phyloP scores from a whole-genome alignment of 306 rosid genomes.

The Datisca glomerata region DNA sequence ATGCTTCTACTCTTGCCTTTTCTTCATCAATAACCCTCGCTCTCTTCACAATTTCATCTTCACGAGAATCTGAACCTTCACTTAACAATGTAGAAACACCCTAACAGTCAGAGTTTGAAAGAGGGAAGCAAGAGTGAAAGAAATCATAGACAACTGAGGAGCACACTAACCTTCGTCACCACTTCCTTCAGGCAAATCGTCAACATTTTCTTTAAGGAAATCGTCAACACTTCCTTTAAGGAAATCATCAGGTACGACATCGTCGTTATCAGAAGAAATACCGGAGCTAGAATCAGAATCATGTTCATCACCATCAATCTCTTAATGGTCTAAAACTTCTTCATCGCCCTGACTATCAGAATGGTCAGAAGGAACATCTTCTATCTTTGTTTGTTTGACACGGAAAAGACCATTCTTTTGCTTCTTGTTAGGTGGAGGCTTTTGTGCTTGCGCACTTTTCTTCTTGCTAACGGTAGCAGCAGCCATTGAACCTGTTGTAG shows the following conservation, averaged over 20 bases:
- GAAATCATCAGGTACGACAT: slow-evolving; percentile 50
- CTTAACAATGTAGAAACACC: slow-evolving; percentile 12
- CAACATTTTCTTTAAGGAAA: no score
- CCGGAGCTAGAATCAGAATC: slow-evolving; percentile 43
- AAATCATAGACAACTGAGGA: background rate
- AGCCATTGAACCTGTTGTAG: slow-evolving; percentile 24
- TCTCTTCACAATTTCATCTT: slow-evolving; percentile 36
- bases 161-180: slow-evolving; percentile 31
- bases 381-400: slow-evolving; percentile 18
- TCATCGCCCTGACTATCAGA: slow-evolving; percentile 35
- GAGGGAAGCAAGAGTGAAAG: background rate
- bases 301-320: slow-evolving; percentile 14
- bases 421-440: slow-evolving; percentile 21
- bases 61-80: slow-evolving; percentile 33
- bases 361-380: slow-evolving; percentile 19
- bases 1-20: slow-evolving; percentile 31
- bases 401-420: slow-evolving; percentile 28
- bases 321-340: slow-evolving; percentile 19
- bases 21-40: slow-evolving; percentile 49
- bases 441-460: slow-evolving; percentile 17
- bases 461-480: slow-evolving; percentile 25
- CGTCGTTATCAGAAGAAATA: slow-evolving; percentile 50
- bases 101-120: background rate
- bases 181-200: no score
- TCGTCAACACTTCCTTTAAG: slow-evolving; percentile 63